Percentiles rank a stretch among this genome's conserved stretches.
Evolutionary conservation across 148 eudicot genomes (phyloP).

Genomic region (Dianthus caryophyllus): DNA sequence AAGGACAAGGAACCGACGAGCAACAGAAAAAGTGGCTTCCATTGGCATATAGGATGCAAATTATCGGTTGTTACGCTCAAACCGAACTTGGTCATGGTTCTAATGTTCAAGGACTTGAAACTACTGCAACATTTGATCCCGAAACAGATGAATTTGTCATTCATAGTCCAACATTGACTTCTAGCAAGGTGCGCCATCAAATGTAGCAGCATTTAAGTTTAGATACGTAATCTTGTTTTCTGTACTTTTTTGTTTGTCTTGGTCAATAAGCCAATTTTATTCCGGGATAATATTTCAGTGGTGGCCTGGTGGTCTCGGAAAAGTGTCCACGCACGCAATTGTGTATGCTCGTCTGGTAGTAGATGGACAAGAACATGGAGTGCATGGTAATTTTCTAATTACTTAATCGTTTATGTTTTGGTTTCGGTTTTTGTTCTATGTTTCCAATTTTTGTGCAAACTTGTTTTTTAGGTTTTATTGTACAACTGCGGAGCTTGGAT

Average conservation of each 20-base stretch:
- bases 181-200: conserved; percentile 68
- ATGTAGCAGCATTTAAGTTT: neutral
- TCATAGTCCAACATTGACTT: conserved; percentile 88
- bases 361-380: conserved; percentile 77
- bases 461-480: conserved; percentile 68
- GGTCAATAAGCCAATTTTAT: neutral
- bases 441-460: neutral
- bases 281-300: conserved; percentile 44
- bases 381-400: conserved; percentile 55
- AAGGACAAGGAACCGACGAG: conserved; percentile 95
- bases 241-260: neutral
- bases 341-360: conserved; percentile 81
- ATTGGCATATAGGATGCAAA: conserved; percentile 87
- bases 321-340: conserved; percentile 81
- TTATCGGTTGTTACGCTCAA: conserved; percentile 97
- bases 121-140: conserved; percentile 96
- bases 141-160: conserved; percentile 81
- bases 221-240: neutral
- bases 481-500: conserved; percentile 89
- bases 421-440: neutral
- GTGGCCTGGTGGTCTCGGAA: conserved; percentile 99
- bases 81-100: conserved; percentile 99
- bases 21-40: conserved; percentile 92
- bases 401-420: neutral
- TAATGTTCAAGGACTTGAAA: conserved; percentile 98